phyloP scores from a whole-genome alignment of 805 yeast species.

The Sugiyamaella floridensis region DNA sequence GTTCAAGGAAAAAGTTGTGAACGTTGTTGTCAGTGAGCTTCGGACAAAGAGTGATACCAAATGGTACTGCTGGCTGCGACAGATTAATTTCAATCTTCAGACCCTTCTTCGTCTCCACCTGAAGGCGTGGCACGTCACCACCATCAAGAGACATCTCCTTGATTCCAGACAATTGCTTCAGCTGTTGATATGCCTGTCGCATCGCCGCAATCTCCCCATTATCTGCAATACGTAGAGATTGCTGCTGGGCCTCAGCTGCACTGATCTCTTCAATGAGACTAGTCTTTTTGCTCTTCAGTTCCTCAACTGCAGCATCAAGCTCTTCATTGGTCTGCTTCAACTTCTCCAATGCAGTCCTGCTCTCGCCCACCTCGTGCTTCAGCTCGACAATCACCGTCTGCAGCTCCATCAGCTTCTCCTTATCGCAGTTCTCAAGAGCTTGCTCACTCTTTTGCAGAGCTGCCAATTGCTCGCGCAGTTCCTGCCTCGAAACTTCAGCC shows the following conservation, averaged over 20 bases:
- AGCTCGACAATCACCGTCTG: background rate
- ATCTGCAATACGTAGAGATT: slow-evolving; percentile 18
- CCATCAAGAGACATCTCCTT: background rate
- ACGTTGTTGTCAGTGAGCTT: background rate
- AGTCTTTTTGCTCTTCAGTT: slow-evolving; percentile 8
- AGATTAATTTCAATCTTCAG: background rate
- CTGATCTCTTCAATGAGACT: slow-evolving; percentile 11
- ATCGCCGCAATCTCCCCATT: slow-evolving; percentile 12
- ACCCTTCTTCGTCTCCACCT: background rate
- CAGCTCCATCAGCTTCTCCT: slow-evolving; percentile 7
- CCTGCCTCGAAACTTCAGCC: slow-evolving; percentile 8
- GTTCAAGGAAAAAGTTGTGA: background rate
- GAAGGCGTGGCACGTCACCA: background rate
- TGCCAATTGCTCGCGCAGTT: slow-evolving; percentile 17
- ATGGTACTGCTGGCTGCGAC: background rate
- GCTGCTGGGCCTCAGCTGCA: slow-evolving; percentile 17
- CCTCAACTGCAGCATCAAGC: slow-evolving; percentile 7
- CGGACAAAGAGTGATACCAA: background rate
- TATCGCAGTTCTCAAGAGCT: slow-evolving; percentile 15
- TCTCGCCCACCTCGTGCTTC: slow-evolving; percentile 5
- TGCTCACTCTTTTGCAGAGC: slow-evolving; percentile 10
- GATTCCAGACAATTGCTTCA: background rate
- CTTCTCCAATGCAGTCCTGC: slow-evolving; percentile 7
- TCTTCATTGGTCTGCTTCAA: slow-evolving; percentile 16
- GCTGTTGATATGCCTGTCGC: background rate